Base-by-base conservation (phyloP, 1,284 basidiomycete genomes). In the Puccinia novopanici region DNA sequence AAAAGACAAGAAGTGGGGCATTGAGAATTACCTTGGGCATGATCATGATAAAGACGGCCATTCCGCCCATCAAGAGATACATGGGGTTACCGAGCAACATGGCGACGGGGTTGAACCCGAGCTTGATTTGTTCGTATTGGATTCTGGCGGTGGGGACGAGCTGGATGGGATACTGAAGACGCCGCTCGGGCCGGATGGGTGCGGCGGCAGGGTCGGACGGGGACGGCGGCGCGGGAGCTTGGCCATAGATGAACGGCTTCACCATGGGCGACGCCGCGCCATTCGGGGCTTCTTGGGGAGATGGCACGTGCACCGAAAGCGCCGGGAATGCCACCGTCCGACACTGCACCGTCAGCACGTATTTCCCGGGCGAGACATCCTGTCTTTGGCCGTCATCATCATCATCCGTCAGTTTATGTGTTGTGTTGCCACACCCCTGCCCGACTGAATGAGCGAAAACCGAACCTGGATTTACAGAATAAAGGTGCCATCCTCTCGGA, bases 1-100 rank as follows among this genome's bases (percentile, higher is more conserved):
- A 9, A 24, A 59, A 9, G 5, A 59, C 5, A 59, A 12, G n/a
- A n/a, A n/a, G n/a, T n/a, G n/a, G n/a, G n/a, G n/a, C n/a, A n/a
- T n/a, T n/a, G n/a, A n/a, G n/a, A n/a, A n/a, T n/a, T 45, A 76
- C 74, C 61, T 76, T 76, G 27, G 74, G 74, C 57, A 65, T 76
- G 42, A 76, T 52, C 74, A 76, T 76, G 59, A 76, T 65, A 40
- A 76, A 67, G 34, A 76, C 22, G 3, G 27, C 57, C 57, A 76
- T 76, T 2, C 74, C 74, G 27, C 59, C 74, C 74, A 76, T 76
- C 27, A 76, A 52, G 8, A 76, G 57, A 45, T 76, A 76, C 74
- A 76, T 63, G 27, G 74, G 74, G 54, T 76, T 76, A n/a, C 59
- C 74, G 3, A 76, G 61, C 63, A 76, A 52, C 74, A 76, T 76